A percentile compares a stretch with the other conserved stretches of the same genome.
Evolutionary conservation across 306 rosid species (phyloP).

Genomic region (Luffa acutangula): DNA sequence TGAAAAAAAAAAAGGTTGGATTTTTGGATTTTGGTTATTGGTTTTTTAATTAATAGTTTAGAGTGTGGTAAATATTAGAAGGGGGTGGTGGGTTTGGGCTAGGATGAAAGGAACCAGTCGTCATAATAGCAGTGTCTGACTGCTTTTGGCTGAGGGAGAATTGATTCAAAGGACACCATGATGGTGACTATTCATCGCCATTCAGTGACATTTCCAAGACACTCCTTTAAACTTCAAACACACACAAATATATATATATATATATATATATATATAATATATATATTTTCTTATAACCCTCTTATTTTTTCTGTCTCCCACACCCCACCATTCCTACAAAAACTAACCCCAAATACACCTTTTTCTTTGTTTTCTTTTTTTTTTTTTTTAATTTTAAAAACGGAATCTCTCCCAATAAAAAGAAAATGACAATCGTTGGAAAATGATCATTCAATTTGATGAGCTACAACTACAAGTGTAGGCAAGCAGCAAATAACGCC

Average conservation of each 20-base stretch:
- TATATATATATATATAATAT: no score
- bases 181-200: slow-evolving; percentile 78
- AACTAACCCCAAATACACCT: background rate
- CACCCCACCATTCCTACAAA: background rate
- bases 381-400: background rate
- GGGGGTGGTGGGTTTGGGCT: slow-evolving; percentile 22
- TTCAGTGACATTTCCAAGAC: slow-evolving; percentile 10
- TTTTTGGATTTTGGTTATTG: no score
- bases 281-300: background rate
- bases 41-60: no score
- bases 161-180: slow-evolving; percentile 95
- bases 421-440: slow-evolving; percentile 3
- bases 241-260: background rate
- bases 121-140: slow-evolving; percentile 86
- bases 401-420: background rate
- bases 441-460: slow-evolving; percentile 9
- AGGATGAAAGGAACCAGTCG: slow-evolving; percentile 75
- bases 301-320: background rate
- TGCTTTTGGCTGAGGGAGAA: slow-evolving; percentile 61
- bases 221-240: background rate
- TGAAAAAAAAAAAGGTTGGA: no score
- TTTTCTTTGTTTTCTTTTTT: background rate
- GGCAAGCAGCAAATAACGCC: background rate
- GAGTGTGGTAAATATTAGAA: no score
- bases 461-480: background rate